Conservation (phyloP, 1,284 basidiomycete species). For the Cutaneotrichosporon curvatum region DNA sequence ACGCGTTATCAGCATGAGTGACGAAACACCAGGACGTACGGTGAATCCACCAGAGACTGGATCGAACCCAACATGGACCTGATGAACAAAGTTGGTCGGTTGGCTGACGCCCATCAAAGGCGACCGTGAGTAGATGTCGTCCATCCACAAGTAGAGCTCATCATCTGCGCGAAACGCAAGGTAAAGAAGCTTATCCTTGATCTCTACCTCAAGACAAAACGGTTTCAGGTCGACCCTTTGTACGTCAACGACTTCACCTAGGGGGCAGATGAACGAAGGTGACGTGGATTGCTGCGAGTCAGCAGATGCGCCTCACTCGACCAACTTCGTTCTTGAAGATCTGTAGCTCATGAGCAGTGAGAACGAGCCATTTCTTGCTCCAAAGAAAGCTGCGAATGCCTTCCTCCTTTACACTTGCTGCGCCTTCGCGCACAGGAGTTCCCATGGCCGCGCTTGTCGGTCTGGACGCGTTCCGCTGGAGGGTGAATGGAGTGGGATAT, state of each 20-base stretch:
- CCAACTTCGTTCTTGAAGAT: slow-evolving; percentile 90
- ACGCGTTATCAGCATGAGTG: too few relatives aligned
- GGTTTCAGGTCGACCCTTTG: slow-evolving; percentile 88
- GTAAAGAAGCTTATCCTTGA: slow-evolving; percentile 59
- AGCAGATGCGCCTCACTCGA: not conserved
- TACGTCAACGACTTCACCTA: slow-evolving; percentile 76
- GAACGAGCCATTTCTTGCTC: slow-evolving; percentile 81
- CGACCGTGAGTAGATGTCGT: slow-evolving; percentile 88
- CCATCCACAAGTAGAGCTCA: slow-evolving; percentile 93
- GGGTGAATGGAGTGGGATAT: slow-evolving; percentile 31
- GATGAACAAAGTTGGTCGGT: slow-evolving; percentile 96
- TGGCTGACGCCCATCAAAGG: slow-evolving; percentile 88
- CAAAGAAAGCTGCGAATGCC: slow-evolving; percentile 78
- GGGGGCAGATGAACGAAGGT: slow-evolving; percentile 29
- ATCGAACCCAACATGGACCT: slow-evolving; percentile 97
- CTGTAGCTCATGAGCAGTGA: slow-evolving; percentile 71
- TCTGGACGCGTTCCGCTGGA: slow-evolving; percentile 17
- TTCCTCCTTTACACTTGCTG: slow-evolving; percentile 79
- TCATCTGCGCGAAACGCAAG: slow-evolving; percentile 73
- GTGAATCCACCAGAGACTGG: slow-evolving; percentile 89
- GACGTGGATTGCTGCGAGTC: slow-evolving; percentile 29
- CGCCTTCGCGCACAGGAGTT: slow-evolving; percentile 48
- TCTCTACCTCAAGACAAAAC: slow-evolving; percentile 79
- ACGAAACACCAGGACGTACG: slow-evolving; percentile 47
- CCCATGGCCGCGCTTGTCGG: slow-evolving; percentile 14